Evolutionary conservation across 1,139 yeast species (phyloP).

Genomic region (Meyerozyma sp.): DNA sequence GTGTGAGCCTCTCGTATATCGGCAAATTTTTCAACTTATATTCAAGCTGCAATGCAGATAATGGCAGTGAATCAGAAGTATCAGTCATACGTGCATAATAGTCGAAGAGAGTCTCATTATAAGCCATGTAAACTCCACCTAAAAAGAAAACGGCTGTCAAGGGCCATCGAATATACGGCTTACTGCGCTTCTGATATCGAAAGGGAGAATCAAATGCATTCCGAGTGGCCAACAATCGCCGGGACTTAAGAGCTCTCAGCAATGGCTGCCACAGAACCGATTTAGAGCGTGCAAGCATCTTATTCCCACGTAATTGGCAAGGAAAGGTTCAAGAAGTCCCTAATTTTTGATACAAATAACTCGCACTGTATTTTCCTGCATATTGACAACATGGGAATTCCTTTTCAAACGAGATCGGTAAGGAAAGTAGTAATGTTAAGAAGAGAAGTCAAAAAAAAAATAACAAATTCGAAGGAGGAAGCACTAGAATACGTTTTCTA

Average conservation of each 20-base stretch:
- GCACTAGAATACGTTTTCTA: no score
- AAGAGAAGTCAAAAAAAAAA: no score
- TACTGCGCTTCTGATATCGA: conserved; percentile 21
- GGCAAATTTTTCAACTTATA: conserved; percentile 47
- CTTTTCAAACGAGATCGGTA: no score
- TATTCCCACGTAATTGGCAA: no score
- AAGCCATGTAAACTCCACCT: conserved; percentile 27
- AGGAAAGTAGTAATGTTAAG: no score
- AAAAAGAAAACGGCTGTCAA: conserved; percentile 21
- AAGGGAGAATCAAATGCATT: conserved; percentile 32
- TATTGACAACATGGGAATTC: no score
- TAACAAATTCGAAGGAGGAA: no score
- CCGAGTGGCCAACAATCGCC: conserved; percentile 21
- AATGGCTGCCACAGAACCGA: no score
- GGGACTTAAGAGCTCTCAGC: not conserved
- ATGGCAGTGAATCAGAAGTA: not conserved
- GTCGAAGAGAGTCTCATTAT: conserved; percentile 31
- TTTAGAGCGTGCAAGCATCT: no score
- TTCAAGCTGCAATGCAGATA: conserved; percentile 27
- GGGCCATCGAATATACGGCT: conserved; percentile 31
- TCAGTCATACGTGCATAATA: conserved; percentile 27
- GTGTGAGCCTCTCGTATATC: conserved; percentile 43
- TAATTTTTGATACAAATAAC: no score
- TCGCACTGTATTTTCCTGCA: no score
- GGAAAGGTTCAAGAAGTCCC: no score